phyloP scores from a whole-genome alignment of 2,329 filamentous ascomycete species.

The Leptographium lundbergii region DNA sequence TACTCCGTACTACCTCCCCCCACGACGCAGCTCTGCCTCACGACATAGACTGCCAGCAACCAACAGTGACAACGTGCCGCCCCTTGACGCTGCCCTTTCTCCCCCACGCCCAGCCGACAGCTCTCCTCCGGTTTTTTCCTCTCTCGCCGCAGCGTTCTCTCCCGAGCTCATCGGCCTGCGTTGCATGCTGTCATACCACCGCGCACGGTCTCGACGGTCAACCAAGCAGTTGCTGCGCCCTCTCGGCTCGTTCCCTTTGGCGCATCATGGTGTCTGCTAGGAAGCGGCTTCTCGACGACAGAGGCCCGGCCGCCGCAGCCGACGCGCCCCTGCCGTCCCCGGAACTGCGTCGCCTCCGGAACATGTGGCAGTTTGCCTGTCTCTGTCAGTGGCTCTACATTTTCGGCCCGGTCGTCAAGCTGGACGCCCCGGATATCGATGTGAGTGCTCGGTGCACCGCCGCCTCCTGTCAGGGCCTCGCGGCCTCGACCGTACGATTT shows the following conservation, averaged over 20 bases:
- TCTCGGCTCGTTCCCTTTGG: not conserved
- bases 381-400: constrained; percentile 87
- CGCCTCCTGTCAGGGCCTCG: no score
- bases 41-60: not conserved
- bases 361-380: constrained; percentile 93
- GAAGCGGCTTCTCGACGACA: constrained; percentile 17
- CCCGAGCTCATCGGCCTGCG: not conserved
- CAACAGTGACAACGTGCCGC: not conserved
- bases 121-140: no score
- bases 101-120: not conserved
- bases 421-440: constrained; percentile 81
- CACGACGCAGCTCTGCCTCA: not conserved
- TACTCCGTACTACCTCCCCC: not conserved
- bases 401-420: constrained; percentile 81
- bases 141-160: not conserved
- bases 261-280: constrained; percentile 7
- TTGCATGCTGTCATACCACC: not conserved
- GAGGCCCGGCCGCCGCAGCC: constrained; percentile 16
- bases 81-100: not conserved
- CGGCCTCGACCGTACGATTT: not conserved
- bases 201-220: not conserved
- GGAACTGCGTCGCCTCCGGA: constrained; percentile 44
- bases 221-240: not conserved
- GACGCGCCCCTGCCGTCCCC: constrained; percentile 13
- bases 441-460: constrained; percentile 32